These are phyloP conservation scores for Myrica gale DNA, from an alignment of 306 rosid species.

Conservation along the genomic window DNA sequence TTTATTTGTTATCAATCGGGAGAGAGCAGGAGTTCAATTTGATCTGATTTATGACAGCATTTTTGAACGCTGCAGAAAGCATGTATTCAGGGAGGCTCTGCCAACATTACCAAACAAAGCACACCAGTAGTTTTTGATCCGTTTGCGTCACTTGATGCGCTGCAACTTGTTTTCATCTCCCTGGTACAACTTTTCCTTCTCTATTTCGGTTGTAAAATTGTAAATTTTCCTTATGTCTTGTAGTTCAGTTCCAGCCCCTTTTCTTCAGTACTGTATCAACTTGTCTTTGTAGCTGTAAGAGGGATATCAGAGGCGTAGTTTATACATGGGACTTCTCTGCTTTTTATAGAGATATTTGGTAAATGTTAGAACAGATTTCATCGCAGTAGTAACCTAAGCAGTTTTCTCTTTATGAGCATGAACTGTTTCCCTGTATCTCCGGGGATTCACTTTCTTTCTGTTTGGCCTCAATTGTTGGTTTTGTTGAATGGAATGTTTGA, in stretches of 20 bases:
- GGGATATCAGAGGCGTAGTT: slow-evolving; percentile 33
- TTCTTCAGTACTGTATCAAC: neutral
- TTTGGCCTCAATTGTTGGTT: neutral
- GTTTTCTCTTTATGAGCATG: neutral
- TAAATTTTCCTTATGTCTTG: neutral
- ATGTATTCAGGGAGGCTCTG: slow-evolving; percentile 66
- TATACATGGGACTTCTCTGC: slow-evolving; percentile 16
- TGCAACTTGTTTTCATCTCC: slow-evolving; percentile 26
- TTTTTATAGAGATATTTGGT: slow-evolving; percentile 1
- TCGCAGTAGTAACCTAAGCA: slow-evolving; percentile 9
- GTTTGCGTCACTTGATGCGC: neutral
- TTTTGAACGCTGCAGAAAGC: slow-evolving; percentile 92
- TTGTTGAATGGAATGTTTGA: no score
- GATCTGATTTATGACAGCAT: slow-evolving; percentile 84
- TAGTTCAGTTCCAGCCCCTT: neutral
- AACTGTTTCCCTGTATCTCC: neutral
- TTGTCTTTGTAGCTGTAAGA: slow-evolving; percentile 32
- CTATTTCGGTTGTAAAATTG: slow-evolving; percentile 35
- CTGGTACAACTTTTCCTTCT: neutral
- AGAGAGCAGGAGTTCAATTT: slow-evolving; percentile 95
- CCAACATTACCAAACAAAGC: slow-evolving; percentile 71
- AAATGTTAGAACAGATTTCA: neutral
- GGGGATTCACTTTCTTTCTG: neutral
- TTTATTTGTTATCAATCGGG: slow-evolving; percentile 71
- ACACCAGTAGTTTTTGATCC: slow-evolving; percentile 41